phyloP scores from a whole-genome alignment of 805 yeast genomes.

The Pichia deserticola region DNA sequence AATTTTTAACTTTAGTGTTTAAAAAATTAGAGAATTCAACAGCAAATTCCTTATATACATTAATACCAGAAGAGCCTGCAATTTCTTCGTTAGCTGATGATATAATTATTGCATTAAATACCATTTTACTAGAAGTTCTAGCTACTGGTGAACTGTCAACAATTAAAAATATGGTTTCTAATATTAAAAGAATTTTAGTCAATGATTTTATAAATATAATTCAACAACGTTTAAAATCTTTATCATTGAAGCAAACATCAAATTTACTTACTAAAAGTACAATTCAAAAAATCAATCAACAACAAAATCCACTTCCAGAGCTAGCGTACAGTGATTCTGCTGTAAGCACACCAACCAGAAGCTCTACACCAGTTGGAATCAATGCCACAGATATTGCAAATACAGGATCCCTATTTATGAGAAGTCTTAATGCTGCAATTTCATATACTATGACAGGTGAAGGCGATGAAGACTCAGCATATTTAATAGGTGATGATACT shows the following conservation, averaged over 20 bases:
- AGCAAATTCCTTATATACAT: conserved; percentile 15
- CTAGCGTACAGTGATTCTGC: neutral
- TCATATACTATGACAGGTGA: conserved; percentile 32
- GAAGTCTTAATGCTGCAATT: conserved; percentile 32
- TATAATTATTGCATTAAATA: conserved; percentile 62
- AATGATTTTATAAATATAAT: conserved; percentile 55
- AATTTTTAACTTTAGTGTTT: conserved; percentile 17
- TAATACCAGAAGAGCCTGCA: conserved; percentile 52
- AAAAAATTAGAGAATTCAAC: conserved; percentile 14
- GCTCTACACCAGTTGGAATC: conserved; percentile 16
- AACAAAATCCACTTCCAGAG: conserved; percentile 3
- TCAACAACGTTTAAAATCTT: conserved; percentile 38
- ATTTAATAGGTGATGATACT: conserved; percentile 17
- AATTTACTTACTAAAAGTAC: conserved; percentile 16
- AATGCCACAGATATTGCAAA: conserved; percentile 24
- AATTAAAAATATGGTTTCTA: conserved; percentile 47
- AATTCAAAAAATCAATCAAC: conserved; percentile 16
- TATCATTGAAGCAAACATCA: conserved; percentile 32
- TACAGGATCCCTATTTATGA: conserved; percentile 30
- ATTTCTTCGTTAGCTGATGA: conserved; percentile 86
- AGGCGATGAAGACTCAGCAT: conserved; percentile 27
- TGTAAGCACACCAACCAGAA: conserved; percentile 7
- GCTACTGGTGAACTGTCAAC: conserved; percentile 62
- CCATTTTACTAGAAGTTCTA: conserved; percentile 54
- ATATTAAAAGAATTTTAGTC: conserved; percentile 53